Base-by-base conservation (phyloP, 1,284 basidiomycete species). In the Boletus sp. region DNA sequence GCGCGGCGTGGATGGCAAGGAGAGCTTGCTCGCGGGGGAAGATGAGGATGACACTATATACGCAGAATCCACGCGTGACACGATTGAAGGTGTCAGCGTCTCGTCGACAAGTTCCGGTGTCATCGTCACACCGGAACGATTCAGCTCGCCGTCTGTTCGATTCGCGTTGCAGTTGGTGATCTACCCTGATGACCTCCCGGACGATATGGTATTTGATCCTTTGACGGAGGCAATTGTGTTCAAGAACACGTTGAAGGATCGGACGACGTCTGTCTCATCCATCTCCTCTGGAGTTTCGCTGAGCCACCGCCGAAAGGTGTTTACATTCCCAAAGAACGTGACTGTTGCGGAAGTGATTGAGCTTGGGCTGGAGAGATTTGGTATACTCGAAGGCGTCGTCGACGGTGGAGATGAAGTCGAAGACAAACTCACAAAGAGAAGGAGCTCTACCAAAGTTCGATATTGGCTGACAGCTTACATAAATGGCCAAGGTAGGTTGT, bases 321-420 rank as follows among this genome's bases (percentile, higher is more conserved):
- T 95, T 62, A 79, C 88, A 47, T 85, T 95, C 69, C 91, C 94
- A 5, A 89, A 91, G 65, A 97, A 96, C 60, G 85, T 90, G 23
- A 98, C 92, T 0, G 94, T 97, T 1, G 92, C 94, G 0, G 95
- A 99, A 66, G 93, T 94, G 8, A 92, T 97, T 42, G 95, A 99
- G 65, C 75, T 91, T 36, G 89, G 88, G 10, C 65, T 98, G 53
- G 94, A 97, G 60, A 72, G 91, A 44, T 97, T 97, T 61, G 94
- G 94, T 0, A 94, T 99, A 42, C 71, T 81, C 27, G 95, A 97
- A 35, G 95, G 94, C 16, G 92, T 99, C 2, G 94, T 97, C 1
- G 94, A 98, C 64, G 95, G 95, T 2, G 94, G 94, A 1, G 95
- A 99, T 66, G 94, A 97, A 60, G 82, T 98, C 1, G 95, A 98